A percentile compares a stretch with the other conserved stretches of the same genome.
These are phyloP conservation scores for Cucurbitaria berberidis DNA, from an alignment of 2,329 filamentous ascomycete genomes.

Conservation along the genomic window DNA sequence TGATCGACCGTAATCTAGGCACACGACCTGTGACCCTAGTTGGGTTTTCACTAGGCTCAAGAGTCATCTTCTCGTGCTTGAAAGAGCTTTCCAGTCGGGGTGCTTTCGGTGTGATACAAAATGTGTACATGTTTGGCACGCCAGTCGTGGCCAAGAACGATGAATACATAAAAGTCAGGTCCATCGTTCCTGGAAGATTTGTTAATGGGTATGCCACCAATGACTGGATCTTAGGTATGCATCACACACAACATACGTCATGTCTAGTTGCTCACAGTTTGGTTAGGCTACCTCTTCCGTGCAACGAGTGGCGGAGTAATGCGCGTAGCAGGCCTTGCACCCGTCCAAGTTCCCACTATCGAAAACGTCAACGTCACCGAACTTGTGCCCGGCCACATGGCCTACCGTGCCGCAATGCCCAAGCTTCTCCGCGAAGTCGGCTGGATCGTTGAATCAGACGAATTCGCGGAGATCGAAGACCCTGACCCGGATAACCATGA, in stretches of 20 bases:
- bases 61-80: slow-evolving; percentile 91
- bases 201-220: slow-evolving; percentile 93
- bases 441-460: slow-evolving; percentile 89
- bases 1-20: slow-evolving; percentile 89
- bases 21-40: slow-evolving; percentile 91
- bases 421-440: slow-evolving; percentile 83
- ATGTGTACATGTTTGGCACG: slow-evolving; percentile 93
- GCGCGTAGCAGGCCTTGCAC: slow-evolving; percentile 80
- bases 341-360: slow-evolving; percentile 79
- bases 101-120: slow-evolving; percentile 86
- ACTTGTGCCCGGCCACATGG: slow-evolving; percentile 90
- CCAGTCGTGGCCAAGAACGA: slow-evolving; percentile 91
- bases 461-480: slow-evolving; percentile 96
- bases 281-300: slow-evolving; percentile 81
- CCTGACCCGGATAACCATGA: slow-evolving; percentile 93
- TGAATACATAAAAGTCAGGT: slow-evolving; percentile 80
- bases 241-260: neutral
- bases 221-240: slow-evolving; percentile 86
- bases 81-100: slow-evolving; percentile 84
- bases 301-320: slow-evolving; percentile 92
- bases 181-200: slow-evolving; percentile 90
- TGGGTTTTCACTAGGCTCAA: slow-evolving; percentile 89
- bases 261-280: slow-evolving; percentile 11
- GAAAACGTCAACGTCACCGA: slow-evolving; percentile 92
- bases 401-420: slow-evolving; percentile 93